Base-by-base conservation (phyloP, 2,329 filamentous ascomycete species). In the Ophiostoma piceae region DNA sequence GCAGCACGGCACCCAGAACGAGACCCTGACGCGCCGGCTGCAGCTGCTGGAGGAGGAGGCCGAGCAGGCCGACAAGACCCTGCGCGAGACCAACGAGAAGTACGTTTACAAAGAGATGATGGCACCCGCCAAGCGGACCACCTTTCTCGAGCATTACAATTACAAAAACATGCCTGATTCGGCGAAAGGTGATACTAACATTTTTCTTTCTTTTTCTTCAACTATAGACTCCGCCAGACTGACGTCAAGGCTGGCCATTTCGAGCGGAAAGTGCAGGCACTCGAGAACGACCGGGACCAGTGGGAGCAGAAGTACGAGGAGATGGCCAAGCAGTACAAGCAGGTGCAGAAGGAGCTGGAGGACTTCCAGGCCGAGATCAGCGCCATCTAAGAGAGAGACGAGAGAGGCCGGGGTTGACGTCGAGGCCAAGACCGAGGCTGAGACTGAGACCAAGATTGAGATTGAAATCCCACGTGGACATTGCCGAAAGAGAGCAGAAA, bases 241-340 rank as follows among this genome's bases (percentile, higher is more conserved):
- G 95, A 99, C 80, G 93, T 98, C 84, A 98, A 98, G 87, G 94
- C 94, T 78, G 95, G 94, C 77, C 94, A 99, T 85, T 98, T 94
- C 83, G 95, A 99, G 85, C 95, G 95, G 83, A 98, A 98, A 87
- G 95, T 98, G 76, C 92, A 97, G 82, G 94, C 95, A 77, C 89
- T 97, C 78, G 95, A 99, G 84, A 85, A 88, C 78, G 88, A 94
- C 80, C 91, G 92, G 77, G 93, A 97, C 82, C 88, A 94, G 82
- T 97, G 94, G 94, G 95, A 98, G 85, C 80, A 86, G 82, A 98
- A 99, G 86, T 98, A 96, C 84, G 95, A 98, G 84, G 94, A 98
- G 81, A 96, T 97, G 90, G 82, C 90, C 76, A 91, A 94, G 88
- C 96, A 97, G 84, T 91, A 96, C 85, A 83, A 84, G 75, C 80